These are phyloP conservation scores for Allantophomopsis lycopodina DNA, from an alignment of 2,329 filamentous ascomycete species.

Conservation along the genomic window DNA sequence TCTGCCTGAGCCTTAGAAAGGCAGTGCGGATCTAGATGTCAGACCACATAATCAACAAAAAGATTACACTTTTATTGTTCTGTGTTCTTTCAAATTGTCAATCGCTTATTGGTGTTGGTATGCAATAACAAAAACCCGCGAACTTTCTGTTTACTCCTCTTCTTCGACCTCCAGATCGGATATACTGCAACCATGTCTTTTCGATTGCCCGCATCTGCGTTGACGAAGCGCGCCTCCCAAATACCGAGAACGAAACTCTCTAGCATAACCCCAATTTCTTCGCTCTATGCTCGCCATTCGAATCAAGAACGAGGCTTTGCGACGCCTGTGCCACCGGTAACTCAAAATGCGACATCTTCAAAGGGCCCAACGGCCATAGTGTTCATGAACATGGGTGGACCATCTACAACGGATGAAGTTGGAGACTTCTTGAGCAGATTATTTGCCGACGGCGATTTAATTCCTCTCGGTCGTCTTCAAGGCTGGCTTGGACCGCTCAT, in stretches of 20 bases:
- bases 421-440: constrained; percentile 79
- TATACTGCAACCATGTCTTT: constrained; percentile 22
- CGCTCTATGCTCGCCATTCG: constrained; percentile 3
- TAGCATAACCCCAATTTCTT: constrained; percentile 15
- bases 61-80: no score
- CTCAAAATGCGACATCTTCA: constrained; percentile 55
- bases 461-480: constrained; percentile 87
- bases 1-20: not conserved
- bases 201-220: constrained; percentile 18
- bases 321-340: constrained; percentile 61
- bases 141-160: no score
- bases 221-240: constrained; percentile 15
- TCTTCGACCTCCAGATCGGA: no score
- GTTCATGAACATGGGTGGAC: constrained; percentile 98
- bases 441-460: constrained; percentile 90
- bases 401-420: constrained; percentile 78
- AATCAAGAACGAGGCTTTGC: constrained; percentile 33
- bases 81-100: no score
- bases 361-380: constrained; percentile 94
- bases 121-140: no score
- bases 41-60: no score
- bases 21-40: no score
- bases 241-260: constrained; percentile 13
- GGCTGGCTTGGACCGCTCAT: constrained; percentile 83
- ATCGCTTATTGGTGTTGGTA: no score